Conservation (phyloP, 2,329 filamentous ascomycete species). For the Epichloe festucae region DNA sequence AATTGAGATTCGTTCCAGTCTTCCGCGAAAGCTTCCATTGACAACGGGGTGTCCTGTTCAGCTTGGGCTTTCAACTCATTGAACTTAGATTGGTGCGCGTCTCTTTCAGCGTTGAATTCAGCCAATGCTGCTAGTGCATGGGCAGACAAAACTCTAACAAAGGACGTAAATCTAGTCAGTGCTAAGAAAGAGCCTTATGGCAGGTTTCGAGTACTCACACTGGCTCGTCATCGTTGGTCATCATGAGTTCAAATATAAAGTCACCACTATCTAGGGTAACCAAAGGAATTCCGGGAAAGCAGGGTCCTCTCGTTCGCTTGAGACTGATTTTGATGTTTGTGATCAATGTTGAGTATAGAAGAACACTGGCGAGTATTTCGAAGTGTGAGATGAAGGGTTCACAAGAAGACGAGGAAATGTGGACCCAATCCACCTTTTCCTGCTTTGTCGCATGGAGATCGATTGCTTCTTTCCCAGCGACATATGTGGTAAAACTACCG, state of each 20-base stretch:
- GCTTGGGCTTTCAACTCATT: constrained; percentile 51
- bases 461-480: no score
- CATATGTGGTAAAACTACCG: neutral
- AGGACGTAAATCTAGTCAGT: constrained; percentile 5
- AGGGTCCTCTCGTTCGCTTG: no score
- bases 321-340: no score
- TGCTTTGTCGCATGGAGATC: no score
- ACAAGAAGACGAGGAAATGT: neutral
- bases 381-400: no score
- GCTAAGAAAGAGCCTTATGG: neutral
- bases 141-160: constrained; percentile 41
- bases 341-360: no score
- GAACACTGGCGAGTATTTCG: no score
- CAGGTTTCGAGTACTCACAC: constrained; percentile 24
- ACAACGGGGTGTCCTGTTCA: constrained; percentile 36
- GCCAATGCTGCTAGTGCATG: constrained; percentile 56
- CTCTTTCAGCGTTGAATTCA: constrained; percentile 62
- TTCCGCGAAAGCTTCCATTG: constrained; percentile 62
- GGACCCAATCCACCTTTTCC: neutral
- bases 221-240: constrained; percentile 32
- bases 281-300: neutral
- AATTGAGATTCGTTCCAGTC: constrained; percentile 80
- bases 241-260: constrained; percentile 7
- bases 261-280: neutral
- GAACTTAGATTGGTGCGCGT: constrained; percentile 52